Evolutionary conservation across 108 stramenopile species (phyloP).

Genomic region (Nitzschia inconspicua): DNA sequence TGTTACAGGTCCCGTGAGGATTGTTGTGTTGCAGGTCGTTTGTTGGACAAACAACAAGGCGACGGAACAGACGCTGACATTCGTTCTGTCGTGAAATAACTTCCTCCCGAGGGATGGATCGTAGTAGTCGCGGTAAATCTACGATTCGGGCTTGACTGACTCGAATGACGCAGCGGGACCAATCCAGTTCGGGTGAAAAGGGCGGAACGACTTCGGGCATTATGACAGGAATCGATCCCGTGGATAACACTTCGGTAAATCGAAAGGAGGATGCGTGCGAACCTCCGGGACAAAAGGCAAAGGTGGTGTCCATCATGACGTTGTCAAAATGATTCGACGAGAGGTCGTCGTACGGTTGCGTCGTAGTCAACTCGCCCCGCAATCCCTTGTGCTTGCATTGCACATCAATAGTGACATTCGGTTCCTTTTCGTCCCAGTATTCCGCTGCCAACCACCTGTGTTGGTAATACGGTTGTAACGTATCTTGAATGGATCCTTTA

Average conservation of each 20-base stretch:
- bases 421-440: slow-evolving; percentile 3
- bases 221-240: slow-evolving; percentile 26
- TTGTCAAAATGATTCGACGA: not conserved
- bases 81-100: not conserved
- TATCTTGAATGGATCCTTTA: slow-evolving; percentile 19
- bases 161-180: slow-evolving; percentile 20
- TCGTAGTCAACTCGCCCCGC: not conserved
- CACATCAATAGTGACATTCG: slow-evolving; percentile 19
- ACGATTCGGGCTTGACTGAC: slow-evolving; percentile 28
- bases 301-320: slow-evolving; percentile 20
- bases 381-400: slow-evolving; percentile 22
- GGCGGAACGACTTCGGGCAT: slow-evolving; percentile 13
- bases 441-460: slow-evolving; percentile 34
- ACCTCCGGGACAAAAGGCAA: slow-evolving; percentile 30
- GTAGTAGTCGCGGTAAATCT: slow-evolving; percentile 20
- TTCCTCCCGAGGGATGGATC: slow-evolving; percentile 9
- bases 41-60: no score
- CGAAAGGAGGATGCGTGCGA: slow-evolving; percentile 28
- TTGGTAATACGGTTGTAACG: slow-evolving; percentile 28
- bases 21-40: not conserved
- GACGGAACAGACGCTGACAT: slow-evolving; percentile 6
- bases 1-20: no score
- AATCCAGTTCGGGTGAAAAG: slow-evolving; percentile 26
- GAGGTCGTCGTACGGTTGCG: slow-evolving; percentile 9
- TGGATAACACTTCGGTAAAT: slow-evolving; percentile 27